Conservation (phyloP, 768 basidiomycete species). For the Tylopilus felleus region DNA sequence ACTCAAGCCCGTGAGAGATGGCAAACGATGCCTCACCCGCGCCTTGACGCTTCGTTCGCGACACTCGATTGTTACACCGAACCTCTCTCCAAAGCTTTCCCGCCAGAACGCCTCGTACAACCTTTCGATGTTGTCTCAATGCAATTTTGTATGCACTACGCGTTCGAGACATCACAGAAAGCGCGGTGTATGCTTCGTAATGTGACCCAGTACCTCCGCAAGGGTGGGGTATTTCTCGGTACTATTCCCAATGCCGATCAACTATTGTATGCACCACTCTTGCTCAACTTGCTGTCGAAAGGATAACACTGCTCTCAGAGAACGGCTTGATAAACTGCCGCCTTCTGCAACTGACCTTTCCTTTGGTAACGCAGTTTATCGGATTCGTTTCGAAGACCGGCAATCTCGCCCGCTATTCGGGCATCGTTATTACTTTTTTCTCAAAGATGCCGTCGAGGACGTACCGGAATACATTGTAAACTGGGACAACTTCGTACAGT, state of each 20-base stretch:
- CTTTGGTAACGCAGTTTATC: conserved; percentile 91
- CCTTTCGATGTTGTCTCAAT: conserved; percentile 95
- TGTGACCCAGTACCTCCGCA: conserved; percentile 71
- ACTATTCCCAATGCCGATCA: conserved; percentile 90
- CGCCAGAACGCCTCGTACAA: conserved; percentile 53
- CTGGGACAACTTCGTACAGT: conserved; percentile 92
- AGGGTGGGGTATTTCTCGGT: conserved; percentile 93
- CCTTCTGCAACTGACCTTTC: conserved; percentile 62
- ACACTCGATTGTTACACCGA: conserved; percentile 86
- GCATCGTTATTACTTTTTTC: conserved; percentile 91
- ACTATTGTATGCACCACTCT: conserved; percentile 60
- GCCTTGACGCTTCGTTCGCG: conserved; percentile 78
- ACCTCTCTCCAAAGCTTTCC: conserved; percentile 65
- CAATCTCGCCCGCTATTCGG: conserved; percentile 67
- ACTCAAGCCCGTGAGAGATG: conserved; percentile 82
- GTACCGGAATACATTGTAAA: conserved; percentile 97
- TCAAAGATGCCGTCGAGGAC: conserved; percentile 93
- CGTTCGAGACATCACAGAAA: conserved; percentile 88
- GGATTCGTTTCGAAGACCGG: conserved; percentile 79
- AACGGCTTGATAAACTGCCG: conserved; percentile 68
- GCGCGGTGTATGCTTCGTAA: conserved; percentile 91
- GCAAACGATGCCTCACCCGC: conserved; percentile 45
- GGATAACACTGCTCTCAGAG: conserved; percentile 41
- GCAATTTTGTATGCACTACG: conserved; percentile 99
- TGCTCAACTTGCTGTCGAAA: conserved; percentile 2